A percentile compares a stretch with the other conserved stretches of the same genome.
These are phyloP conservation scores for Penicillium roqueforti DNA, from an alignment of 495 filamentous ascomycete species.

Conservation along the genomic window DNA sequence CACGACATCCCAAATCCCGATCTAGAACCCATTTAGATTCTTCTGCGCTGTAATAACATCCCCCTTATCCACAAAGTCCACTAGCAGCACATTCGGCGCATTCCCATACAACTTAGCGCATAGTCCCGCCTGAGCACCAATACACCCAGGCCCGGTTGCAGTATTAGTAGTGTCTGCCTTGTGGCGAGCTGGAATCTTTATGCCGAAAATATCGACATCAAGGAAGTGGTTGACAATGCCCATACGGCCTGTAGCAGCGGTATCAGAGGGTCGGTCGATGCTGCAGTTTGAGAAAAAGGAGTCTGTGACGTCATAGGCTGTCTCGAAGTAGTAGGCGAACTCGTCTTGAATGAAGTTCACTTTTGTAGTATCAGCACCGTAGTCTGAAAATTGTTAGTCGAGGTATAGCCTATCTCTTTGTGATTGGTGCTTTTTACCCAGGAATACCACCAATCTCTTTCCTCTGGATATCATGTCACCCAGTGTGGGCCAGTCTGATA, in stretches of 20 bases:
- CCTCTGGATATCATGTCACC: conserved; percentile 55
- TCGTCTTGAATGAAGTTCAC: conserved; percentile 65
- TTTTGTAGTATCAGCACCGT: conserved; percentile 41
- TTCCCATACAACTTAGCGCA: conserved; percentile 53
- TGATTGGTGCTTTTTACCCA: conserved; percentile 32
- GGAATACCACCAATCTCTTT: conserved; percentile 59
- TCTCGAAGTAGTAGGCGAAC: conserved; percentile 71
- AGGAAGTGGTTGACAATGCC: conserved; percentile 54
- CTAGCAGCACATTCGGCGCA: conserved; percentile 57
- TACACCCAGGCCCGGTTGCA: conserved; percentile 46
- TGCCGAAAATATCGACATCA: conserved; percentile 39
- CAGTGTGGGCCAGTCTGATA: conserved; percentile 60
- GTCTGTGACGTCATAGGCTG: conserved; percentile 57
- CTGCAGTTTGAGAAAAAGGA: conserved; percentile 49
- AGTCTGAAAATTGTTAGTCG: conserved; percentile 27
- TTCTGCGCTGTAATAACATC: conserved; percentile 55
- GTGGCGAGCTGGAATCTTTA: conserved; percentile 53
- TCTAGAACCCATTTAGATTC: conserved; percentile 52
- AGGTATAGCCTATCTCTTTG: neutral
- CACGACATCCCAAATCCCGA: neutral
- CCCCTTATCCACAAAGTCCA: conserved; percentile 66
- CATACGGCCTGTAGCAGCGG: conserved; percentile 45
- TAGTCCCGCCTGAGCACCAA: conserved; percentile 52
- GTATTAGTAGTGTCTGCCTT: conserved; percentile 56
- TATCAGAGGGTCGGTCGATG: conserved; percentile 55